Conservation (phyloP, 352 stramenopile genomes). For the Phytophthora kernoviae region DNA sequence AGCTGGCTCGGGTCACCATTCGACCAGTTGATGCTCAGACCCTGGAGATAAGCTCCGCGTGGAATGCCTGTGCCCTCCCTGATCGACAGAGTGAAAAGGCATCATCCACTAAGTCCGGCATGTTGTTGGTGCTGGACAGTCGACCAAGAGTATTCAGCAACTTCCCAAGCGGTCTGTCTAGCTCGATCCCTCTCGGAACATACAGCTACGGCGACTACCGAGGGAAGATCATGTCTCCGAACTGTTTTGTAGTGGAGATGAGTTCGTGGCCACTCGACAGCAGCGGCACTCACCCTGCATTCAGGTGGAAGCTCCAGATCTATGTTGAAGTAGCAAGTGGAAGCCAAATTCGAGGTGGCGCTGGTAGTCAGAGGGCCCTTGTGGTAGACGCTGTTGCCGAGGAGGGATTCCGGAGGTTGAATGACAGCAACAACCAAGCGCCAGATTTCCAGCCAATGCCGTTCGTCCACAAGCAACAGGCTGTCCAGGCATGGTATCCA, state of each 20-base stretch:
- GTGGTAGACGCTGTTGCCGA: slow-evolving; percentile 22
- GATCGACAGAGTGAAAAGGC: not conserved
- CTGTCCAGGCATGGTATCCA: slow-evolving; percentile 26
- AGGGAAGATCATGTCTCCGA: slow-evolving; percentile 34
- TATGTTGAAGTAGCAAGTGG: slow-evolving; percentile 1
- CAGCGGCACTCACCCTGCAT: slow-evolving; percentile 4
- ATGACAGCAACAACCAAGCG: slow-evolving; percentile 4
- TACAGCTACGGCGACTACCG: slow-evolving; percentile 53
- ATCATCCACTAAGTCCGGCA: slow-evolving; percentile 12
- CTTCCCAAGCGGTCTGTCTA: slow-evolving; percentile 52
- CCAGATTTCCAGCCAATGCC: slow-evolving; percentile 14
- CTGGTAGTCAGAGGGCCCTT: not conserved
- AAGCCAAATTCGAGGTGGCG: not conserved
- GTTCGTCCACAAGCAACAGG: slow-evolving; percentile 17
- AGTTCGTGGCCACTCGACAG: slow-evolving; percentile 22
- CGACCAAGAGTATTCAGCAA: slow-evolving; percentile 43
- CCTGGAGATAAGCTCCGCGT: slow-evolving; percentile 25
- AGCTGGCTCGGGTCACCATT: slow-evolving; percentile 32
- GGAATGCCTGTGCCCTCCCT: slow-evolving; percentile 14
- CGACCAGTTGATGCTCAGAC: slow-evolving; percentile 20
- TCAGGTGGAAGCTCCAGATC: slow-evolving; percentile 33
- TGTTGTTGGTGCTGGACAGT: slow-evolving; percentile 46
- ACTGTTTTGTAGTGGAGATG: slow-evolving; percentile 44
- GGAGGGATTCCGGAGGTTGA: slow-evolving; percentile 10
- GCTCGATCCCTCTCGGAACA: slow-evolving; percentile 33